These are phyloP conservation scores for Hanseniaspora jakobsenii DNA, from an alignment of 805 yeast species.

Conservation along the genomic window DNA sequence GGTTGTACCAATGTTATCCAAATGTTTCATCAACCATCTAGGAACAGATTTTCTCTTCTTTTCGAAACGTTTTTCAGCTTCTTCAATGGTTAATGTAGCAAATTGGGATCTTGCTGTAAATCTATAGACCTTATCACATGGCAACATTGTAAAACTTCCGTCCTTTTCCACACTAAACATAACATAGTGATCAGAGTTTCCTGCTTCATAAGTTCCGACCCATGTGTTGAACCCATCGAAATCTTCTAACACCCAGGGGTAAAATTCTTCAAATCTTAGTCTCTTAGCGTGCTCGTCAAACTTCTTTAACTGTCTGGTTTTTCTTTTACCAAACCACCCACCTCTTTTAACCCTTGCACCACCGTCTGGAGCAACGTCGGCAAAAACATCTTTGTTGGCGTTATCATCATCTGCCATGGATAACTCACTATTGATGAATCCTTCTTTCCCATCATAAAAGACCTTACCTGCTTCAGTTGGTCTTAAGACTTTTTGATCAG, in stretches of 20 bases:
- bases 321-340: conserved; percentile 47
- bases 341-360: conserved; percentile 54
- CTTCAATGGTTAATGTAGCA: conserved; percentile 86
- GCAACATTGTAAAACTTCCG: conserved; percentile 79
- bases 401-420: conserved; percentile 18
- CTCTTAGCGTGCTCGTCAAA: conserved; percentile 74
- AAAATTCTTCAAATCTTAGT: conserved; percentile 86
- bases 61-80: conserved; percentile 91
- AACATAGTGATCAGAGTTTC: conserved; percentile 70
- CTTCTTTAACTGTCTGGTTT: conserved; percentile 71
- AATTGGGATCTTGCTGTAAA: conserved; percentile 89
- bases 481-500: conserved; percentile 21
- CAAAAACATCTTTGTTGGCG: conserved; percentile 28
- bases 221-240: conserved; percentile 87
- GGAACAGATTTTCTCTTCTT: conserved; percentile 60
- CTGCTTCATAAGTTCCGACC: conserved; percentile 94
- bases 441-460: conserved; percentile 31
- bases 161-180: conserved; percentile 71
- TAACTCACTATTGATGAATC: conserved; percentile 32
- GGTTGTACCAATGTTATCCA: conserved; percentile 49
- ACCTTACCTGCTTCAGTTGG: conserved; percentile 33
- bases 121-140: conserved; percentile 86
- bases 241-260: conserved; percentile 97
- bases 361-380: conserved; percentile 86
- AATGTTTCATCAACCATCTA: conserved; percentile 90